These are phyloP conservation scores for Mycena rosella DNA, from an alignment of 768 basidiomycete genomes.

Conservation along the genomic window DNA sequence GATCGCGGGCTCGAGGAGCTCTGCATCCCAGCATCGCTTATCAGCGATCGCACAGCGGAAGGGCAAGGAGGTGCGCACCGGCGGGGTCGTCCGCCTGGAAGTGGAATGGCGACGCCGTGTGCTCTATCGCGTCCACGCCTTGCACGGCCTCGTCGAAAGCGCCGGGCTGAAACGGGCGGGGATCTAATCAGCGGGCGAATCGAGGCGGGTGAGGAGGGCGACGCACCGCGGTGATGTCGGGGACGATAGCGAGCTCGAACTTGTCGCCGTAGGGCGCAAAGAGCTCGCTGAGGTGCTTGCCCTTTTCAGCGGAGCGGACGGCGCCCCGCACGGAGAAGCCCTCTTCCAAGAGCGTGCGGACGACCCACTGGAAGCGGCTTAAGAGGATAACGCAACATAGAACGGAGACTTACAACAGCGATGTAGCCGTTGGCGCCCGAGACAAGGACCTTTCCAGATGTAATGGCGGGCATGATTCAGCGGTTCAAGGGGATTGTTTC, in stretches of 20 bases:
- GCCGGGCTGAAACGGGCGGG: constrained; percentile 66
- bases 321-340: constrained; percentile 78
- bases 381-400: neutral
- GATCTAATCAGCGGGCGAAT: constrained; percentile 1
- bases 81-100: constrained; percentile 59
- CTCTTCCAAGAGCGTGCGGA: constrained; percentile 64
- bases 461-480: constrained; percentile 1
- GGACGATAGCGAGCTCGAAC: constrained; percentile 75
- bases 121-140: constrained; percentile 78
- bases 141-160: constrained; percentile 87
- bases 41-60: neutral
- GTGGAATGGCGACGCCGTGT: constrained; percentile 76
- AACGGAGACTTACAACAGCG: neutral
- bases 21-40: neutral
- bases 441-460: constrained; percentile 15
- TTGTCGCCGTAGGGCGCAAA: constrained; percentile 68
- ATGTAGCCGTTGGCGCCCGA: constrained; percentile 15
- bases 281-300: constrained; percentile 63
- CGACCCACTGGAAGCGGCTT: constrained; percentile 57
- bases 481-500: too few relatives aligned
- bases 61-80: constrained; percentile 15
- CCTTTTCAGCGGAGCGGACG: constrained; percentile 73
- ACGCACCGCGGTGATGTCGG: constrained; percentile 65
- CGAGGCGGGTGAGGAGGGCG: constrained; percentile 17
- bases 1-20: constrained; percentile 53